These are phyloP conservation scores for Zygoascus hellenicus DNA, from an alignment of 1,139 yeast genomes.

Conservation along the genomic window DNA sequence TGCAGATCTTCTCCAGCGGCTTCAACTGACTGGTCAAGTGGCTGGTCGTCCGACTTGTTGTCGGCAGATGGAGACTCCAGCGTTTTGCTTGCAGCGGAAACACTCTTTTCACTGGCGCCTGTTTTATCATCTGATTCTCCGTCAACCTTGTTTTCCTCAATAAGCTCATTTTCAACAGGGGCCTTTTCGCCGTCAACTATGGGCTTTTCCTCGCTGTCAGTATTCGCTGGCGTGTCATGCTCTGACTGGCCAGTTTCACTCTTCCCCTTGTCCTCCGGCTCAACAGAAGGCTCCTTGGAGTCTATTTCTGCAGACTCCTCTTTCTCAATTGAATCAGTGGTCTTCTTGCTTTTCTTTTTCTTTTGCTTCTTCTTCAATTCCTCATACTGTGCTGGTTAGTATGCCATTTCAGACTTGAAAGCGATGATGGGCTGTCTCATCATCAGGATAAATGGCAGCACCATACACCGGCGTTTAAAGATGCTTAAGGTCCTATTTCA, in stretches of 20 bases:
- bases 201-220: conserved; percentile 5
- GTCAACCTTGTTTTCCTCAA: conserved; percentile 14
- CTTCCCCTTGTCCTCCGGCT: too few relatives aligned
- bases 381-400: conserved; percentile 38
- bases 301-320: conserved; percentile 17
- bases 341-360: conserved; percentile 39
- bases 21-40: too few relatives aligned
- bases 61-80: too few relatives aligned
- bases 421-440: not conserved
- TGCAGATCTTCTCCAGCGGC: too few relatives aligned
- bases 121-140: not conserved
- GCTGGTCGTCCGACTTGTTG: too few relatives aligned
- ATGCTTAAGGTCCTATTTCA: too few relatives aligned
- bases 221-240: conserved; percentile 2
- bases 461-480: too few relatives aligned
- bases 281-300: conserved; percentile 14
- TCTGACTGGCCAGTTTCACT: not conserved
- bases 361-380: conserved; percentile 53
- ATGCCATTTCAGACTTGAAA: not conserved
- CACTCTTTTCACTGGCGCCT: not conserved
- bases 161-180: too few relatives aligned
- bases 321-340: conserved; percentile 20
- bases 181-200: too few relatives aligned
- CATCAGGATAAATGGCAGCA: not conserved
- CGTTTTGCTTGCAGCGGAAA: too few relatives aligned